phyloP scores from a whole-genome alignment of 106 monocot species.

The Phalaenopsis aphrodite region DNA sequence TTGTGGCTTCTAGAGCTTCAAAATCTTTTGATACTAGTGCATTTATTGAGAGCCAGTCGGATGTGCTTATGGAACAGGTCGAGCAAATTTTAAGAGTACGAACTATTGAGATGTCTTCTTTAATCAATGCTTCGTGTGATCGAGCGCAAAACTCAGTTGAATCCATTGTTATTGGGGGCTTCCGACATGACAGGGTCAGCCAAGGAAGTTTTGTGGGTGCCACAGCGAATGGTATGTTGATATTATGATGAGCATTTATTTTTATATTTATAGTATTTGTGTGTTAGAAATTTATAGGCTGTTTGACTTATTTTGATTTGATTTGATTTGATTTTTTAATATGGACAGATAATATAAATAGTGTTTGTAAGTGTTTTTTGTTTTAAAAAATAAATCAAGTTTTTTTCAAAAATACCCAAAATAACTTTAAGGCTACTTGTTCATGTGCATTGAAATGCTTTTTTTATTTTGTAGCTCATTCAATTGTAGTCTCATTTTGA shows the following conservation, averaged over 20 bases:
- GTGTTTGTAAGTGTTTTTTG: no score
- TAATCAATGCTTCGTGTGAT: conserved; percentile 21
- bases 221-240: conserved; percentile 26
- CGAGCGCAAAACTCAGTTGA: conserved; percentile 27
- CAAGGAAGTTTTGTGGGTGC: conserved; percentile 34
- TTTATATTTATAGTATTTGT: no score
- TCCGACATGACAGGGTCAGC: conserved; percentile 27
- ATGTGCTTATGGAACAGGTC: conserved; percentile 39
- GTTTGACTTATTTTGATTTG: no score
- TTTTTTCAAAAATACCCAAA: no score
- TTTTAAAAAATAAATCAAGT: no score
- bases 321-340: no score
- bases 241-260: background rate
- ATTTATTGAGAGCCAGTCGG: conserved; percentile 44
- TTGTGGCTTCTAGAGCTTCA: conserved; percentile 43
- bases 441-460: no score
- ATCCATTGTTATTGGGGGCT: conserved; percentile 18
- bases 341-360: no score
- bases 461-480: no score
- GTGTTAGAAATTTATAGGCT: no score
- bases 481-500: no score
- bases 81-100: conserved; percentile 39
- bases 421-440: no score
- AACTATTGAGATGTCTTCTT: conserved; percentile 26
- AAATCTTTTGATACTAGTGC: conserved; percentile 36